Evolutionary conservation across 2,329 filamentous ascomycete species (phyloP).

Genomic region (Cyphellophora europaea): DNA sequence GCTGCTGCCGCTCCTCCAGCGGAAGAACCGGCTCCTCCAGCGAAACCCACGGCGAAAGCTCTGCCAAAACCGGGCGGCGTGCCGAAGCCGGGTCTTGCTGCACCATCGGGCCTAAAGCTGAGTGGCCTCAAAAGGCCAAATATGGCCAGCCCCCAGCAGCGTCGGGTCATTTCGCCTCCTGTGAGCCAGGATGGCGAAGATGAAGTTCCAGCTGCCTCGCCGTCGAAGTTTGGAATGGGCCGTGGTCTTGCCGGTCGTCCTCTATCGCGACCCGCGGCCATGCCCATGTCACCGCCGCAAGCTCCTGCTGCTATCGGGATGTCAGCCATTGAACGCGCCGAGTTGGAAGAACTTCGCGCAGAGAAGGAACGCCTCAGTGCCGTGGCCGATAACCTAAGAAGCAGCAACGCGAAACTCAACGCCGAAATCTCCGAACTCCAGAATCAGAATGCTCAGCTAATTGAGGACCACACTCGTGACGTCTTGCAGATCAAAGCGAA

Average conservation of each 20-base stretch:
- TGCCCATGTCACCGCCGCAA: conserved; percentile 44
- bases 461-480: conserved; percentile 93
- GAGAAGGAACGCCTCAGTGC: conserved; percentile 71
- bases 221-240: conserved; percentile 57
- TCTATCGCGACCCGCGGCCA: conserved; percentile 61
- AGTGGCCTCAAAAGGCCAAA: conserved; percentile 34
- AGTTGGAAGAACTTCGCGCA: conserved; percentile 77
- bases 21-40: conserved; percentile 44
- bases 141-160: conserved; percentile 27
- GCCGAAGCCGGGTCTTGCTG: conserved; percentile 30
- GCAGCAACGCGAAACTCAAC: conserved; percentile 70
- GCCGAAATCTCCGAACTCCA: conserved; percentile 91
- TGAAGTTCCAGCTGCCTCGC: conserved; percentile 29
- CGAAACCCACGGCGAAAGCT: conserved; percentile 30
- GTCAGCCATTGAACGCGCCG: conserved; percentile 73
- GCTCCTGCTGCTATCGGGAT: conserved; percentile 56
- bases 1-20: conserved; percentile 41
- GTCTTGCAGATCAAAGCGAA: conserved; percentile 96
- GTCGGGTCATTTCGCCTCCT: conserved; percentile 35
- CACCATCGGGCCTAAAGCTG: conserved; percentile 30
- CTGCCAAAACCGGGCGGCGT: conserved; percentile 36
- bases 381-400: conserved; percentile 69
- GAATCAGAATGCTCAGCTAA: conserved; percentile 91
- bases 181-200: conserved; percentile 31
- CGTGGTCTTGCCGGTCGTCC: conserved; percentile 73